Evolutionary conservation across 2,329 filamentous ascomycete species (phyloP).

Genomic region (Trichoderma sp.): DNA sequence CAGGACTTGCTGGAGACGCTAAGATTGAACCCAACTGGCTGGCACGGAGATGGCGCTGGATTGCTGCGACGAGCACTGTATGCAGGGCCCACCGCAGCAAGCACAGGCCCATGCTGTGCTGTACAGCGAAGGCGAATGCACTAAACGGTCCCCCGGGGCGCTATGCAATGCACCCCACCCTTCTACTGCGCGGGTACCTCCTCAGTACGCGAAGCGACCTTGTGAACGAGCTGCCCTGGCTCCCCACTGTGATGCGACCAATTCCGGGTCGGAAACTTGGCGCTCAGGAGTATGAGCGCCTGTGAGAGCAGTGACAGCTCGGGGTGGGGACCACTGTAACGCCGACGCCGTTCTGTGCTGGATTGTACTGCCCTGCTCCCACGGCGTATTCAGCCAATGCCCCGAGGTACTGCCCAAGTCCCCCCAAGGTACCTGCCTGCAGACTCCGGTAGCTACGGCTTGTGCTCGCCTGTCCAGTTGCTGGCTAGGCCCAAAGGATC

Average conservation of each 20-base stretch:
- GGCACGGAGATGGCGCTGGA: neutral
- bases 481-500: neutral
- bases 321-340: neutral
- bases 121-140: neutral
- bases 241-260: conserved; percentile 5
- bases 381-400: neutral
- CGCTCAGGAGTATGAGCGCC: neutral
- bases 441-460: neutral
- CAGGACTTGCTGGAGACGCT: neutral
- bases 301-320: neutral
- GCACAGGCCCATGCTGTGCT: neutral
- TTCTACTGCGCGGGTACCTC: neutral
- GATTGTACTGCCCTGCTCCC: neutral
- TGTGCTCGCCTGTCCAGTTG: neutral
- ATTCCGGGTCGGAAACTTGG: conserved; percentile 2
- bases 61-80: neutral
- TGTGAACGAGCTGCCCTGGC: neutral
- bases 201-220: neutral
- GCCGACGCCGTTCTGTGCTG: neutral
- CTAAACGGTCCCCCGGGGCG: neutral
- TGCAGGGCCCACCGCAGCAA: neutral
- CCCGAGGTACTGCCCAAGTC: neutral
- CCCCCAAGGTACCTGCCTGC: neutral
- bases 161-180: neutral
- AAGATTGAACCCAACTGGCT: neutral